Evolutionary conservation across 2,329 filamentous ascomycete genomes (phyloP).

Genomic region (Colletotrichum ledebouriae): DNA sequence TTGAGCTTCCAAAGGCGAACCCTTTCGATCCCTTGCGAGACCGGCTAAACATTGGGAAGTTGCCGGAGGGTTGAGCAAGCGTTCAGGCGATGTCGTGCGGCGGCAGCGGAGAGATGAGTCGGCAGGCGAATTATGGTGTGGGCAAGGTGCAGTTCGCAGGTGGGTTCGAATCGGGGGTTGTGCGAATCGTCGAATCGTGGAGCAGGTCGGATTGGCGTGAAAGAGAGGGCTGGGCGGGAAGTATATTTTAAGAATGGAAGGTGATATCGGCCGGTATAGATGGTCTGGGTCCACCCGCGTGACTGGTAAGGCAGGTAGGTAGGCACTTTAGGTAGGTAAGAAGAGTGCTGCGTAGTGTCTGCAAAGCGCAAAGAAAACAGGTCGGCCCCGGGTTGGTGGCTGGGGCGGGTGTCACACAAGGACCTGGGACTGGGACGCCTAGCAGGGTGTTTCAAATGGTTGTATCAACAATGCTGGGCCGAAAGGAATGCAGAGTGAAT

Average conservation of each 20-base stretch:
- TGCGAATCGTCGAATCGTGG: slow-evolving; percentile 29
- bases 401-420: slow-evolving; percentile 41
- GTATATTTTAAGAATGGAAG: slow-evolving; percentile 35
- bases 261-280: slow-evolving; percentile 37
- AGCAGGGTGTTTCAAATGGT: slow-evolving; percentile 46
- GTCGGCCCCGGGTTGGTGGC: slow-evolving; percentile 34
- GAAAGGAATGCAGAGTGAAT: slow-evolving; percentile 41
- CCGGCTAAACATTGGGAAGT: slow-evolving; percentile 39
- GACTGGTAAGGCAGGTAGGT: slow-evolving; percentile 28
- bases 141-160: slow-evolving; percentile 1
- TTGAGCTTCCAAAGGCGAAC: slow-evolving; percentile 41
- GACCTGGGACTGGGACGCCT: slow-evolving; percentile 27
- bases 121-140: slow-evolving; percentile 11
- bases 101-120: slow-evolving; percentile 2
- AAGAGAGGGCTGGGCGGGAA: slow-evolving; percentile 28
- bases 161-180: slow-evolving; percentile 20
- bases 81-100: slow-evolving; percentile 18
- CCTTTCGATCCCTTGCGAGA: slow-evolving; percentile 41
- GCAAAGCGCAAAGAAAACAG: slow-evolving; percentile 30
- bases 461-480: slow-evolving; percentile 47
- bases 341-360: slow-evolving; percentile 1
- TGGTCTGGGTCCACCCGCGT: slow-evolving; percentile 40
- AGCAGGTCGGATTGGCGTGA: slow-evolving; percentile 15
- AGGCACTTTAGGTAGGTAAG: neutral
- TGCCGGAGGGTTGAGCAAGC: slow-evolving; percentile 3